Conservation (phyloP, 768 basidiomycete species). For the Lactarius deliciosus region DNA sequence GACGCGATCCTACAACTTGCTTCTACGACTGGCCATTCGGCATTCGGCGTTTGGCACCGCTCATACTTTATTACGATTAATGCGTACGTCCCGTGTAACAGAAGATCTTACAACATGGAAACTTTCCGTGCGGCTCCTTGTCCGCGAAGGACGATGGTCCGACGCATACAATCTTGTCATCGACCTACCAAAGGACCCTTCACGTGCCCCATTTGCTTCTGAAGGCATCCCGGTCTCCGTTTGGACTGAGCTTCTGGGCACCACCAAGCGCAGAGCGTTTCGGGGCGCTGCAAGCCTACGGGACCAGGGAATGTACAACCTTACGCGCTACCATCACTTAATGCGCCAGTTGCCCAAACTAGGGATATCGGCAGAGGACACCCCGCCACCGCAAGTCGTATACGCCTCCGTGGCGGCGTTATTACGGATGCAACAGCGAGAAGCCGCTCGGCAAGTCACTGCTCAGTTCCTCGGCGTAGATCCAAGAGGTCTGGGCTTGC, state of each 20-base stretch:
- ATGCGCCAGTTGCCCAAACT: constrained; percentile 21
- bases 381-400: constrained; percentile 17
- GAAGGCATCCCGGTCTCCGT: constrained; percentile 42
- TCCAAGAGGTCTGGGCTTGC: constrained; percentile 17
- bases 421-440: constrained; percentile 25
- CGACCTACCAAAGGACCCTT: neutral
- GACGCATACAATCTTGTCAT: constrained; percentile 47
- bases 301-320: constrained; percentile 23
- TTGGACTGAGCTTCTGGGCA: constrained; percentile 63
- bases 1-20: constrained; percentile 45
- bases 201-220: constrained; percentile 13
- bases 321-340: constrained; percentile 21
- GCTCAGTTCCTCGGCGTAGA: constrained; percentile 14
- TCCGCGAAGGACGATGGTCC: constrained; percentile 56
- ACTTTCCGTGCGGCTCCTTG: constrained; percentile 55
- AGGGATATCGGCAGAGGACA: constrained; percentile 1
- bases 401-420: constrained; percentile 21
- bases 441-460: constrained; percentile 20
- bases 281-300: constrained; percentile 27
- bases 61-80: constrained; percentile 45
- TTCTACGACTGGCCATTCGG: constrained; percentile 51
- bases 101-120: constrained; percentile 56
- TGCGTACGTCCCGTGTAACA: constrained; percentile 45
- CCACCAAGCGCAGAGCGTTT: constrained; percentile 40
- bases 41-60: constrained; percentile 49